These are phyloP conservation scores for Aspergillus pseudoglaucus DNA, from an alignment of 2,329 filamentous ascomycete genomes.

Conservation along the genomic window DNA sequence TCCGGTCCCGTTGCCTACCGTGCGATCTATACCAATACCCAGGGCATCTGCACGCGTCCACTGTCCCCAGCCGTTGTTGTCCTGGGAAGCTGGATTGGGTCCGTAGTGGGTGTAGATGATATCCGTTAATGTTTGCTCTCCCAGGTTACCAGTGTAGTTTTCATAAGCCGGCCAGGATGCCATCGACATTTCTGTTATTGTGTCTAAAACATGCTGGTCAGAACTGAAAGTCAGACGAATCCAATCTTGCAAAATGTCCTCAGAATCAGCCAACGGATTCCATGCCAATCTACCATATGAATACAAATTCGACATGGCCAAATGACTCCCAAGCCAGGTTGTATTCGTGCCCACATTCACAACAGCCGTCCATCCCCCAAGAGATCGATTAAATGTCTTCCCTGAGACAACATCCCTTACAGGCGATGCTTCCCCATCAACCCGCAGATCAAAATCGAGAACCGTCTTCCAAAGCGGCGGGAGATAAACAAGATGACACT, in stretches of 20 bases:
- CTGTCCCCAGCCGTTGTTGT: slow-evolving; percentile 63
- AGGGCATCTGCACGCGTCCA: slow-evolving; percentile 60
- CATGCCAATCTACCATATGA: slow-evolving; percentile 63
- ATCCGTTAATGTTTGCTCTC: slow-evolving; percentile 62
- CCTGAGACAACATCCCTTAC: slow-evolving; percentile 41
- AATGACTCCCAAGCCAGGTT: slow-evolving; percentile 64
- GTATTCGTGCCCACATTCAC: slow-evolving; percentile 60
- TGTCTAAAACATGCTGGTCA: slow-evolving; percentile 50
- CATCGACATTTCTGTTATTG: slow-evolving; percentile 59
- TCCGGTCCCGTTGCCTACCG: slow-evolving; percentile 60
- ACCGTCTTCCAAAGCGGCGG: slow-evolving; percentile 63
- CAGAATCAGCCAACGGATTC: slow-evolving; percentile 49
- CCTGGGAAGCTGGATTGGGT: slow-evolving; percentile 60
- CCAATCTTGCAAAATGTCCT: slow-evolving; percentile 57
- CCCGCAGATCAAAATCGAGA: slow-evolving; percentile 60
- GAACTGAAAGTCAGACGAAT: slow-evolving; percentile 59
- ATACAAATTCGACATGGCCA: slow-evolving; percentile 66
- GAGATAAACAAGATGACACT: slow-evolving; percentile 62
- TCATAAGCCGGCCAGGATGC: slow-evolving; percentile 65
- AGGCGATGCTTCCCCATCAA: slow-evolving; percentile 50
- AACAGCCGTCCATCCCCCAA: slow-evolving; percentile 60
- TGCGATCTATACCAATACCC: slow-evolving; percentile 65
- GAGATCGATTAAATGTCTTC: slow-evolving; percentile 46
- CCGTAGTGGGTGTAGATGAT: slow-evolving; percentile 63
- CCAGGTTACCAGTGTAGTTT: slow-evolving; percentile 64